Percentiles rank a stretch among this genome's conserved stretches.
These are phyloP conservation scores for Gyromitra esculenta DNA, from an alignment of 2,329 filamentous ascomycete genomes.

Conservation along the genomic window DNA sequence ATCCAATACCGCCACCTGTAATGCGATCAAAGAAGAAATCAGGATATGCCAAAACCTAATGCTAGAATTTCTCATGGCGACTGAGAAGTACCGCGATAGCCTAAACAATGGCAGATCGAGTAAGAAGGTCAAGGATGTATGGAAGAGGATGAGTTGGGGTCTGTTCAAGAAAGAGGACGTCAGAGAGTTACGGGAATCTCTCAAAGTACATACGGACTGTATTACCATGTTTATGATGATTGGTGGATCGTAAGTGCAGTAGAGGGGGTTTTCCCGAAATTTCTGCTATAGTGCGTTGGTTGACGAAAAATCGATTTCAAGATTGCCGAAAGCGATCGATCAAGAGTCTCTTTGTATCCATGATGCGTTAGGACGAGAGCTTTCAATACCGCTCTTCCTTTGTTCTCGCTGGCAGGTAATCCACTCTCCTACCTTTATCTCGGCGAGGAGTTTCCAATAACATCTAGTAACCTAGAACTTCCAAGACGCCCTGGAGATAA, in stretches of 20 bases:
- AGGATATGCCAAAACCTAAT: not conserved
- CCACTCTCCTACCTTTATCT: too few relatives aligned
- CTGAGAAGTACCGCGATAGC: not conserved
- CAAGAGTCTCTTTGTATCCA: not conserved
- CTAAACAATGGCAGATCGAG: not conserved
- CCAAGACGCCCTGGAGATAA: not conserved
- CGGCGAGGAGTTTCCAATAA: too few relatives aligned
- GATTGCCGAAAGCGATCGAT: not conserved
- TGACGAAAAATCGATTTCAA: not conserved
- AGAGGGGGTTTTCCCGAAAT: not conserved
- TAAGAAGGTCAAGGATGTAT: not conserved
- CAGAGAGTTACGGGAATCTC: not conserved
- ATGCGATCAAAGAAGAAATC: not conserved
- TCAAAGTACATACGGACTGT: not conserved
- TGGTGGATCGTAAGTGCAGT: not conserved
- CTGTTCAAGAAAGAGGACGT: not conserved
- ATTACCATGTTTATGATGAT: not conserved
- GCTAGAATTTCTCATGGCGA: not conserved
- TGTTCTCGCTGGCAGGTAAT: not conserved
- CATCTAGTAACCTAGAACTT: not conserved
- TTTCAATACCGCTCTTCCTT: constrained; percentile 1
- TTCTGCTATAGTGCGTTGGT: not conserved
- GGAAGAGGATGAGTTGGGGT: not conserved
- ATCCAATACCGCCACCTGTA: not conserved
- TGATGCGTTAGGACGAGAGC: not conserved